A percentile compares a stretch with the other conserved stretches of the same genome.
These are phyloP conservation scores for Mycena rebaudengoi DNA, from an alignment of 768 basidiomycete genomes.

Conservation along the genomic window DNA sequence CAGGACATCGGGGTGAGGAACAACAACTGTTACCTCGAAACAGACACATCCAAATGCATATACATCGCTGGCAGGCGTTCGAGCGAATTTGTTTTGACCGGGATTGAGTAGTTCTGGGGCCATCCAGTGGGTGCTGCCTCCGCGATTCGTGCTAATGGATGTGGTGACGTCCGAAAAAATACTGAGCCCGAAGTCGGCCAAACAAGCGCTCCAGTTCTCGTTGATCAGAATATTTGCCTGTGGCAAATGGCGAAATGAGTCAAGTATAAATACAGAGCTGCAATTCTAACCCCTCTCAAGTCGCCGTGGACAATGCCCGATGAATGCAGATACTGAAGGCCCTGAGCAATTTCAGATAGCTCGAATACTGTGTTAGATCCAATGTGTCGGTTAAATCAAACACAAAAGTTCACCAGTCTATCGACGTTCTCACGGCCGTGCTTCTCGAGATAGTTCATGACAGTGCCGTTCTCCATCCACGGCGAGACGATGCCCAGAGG, in stretches of 20 bases:
- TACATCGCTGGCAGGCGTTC: conserved; percentile 40
- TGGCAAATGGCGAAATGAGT: background rate
- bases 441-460: conserved; percentile 29
- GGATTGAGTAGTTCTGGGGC: conserved; percentile 42
- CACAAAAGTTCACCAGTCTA: conserved; percentile 15
- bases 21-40: conserved; percentile 35
- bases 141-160: conserved; percentile 32
- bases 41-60: conserved; percentile 44
- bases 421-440: conserved; percentile 29
- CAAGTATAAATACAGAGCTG: background rate
- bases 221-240: conserved; percentile 42
- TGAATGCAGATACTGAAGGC: conserved; percentile 29
- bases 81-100: conserved; percentile 26
- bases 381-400: background rate
- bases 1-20: background rate
- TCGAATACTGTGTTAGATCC: background rate
- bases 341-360: conserved; percentile 25
- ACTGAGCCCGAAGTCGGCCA: conserved; percentile 45
- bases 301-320: conserved; percentile 28
- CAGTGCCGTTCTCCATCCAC: conserved; percentile 37
- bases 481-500: conserved; percentile 37
- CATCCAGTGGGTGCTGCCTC: too few relatives aligned
- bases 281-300: conserved; percentile 27
- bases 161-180: conserved; percentile 38
- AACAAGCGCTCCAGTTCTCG: conserved; percentile 37